Percentiles rank a stretch among this genome's conserved stretches.
phyloP scores from a whole-genome alignment of 768 basidiomycete species.

The Boletellus emodensis region DNA sequence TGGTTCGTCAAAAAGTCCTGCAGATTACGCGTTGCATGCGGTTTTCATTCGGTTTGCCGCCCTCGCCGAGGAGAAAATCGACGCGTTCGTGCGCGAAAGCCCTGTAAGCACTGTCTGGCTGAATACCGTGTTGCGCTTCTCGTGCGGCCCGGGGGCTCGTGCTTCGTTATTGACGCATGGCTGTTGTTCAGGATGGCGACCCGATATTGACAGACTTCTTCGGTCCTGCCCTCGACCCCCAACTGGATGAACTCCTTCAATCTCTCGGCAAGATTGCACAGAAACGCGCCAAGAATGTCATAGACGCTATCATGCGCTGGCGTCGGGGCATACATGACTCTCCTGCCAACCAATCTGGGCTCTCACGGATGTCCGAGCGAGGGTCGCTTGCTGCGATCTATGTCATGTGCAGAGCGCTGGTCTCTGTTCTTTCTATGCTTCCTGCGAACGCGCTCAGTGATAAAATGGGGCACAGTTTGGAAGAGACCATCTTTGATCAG shows the following conservation, averaged over 20 bases:
- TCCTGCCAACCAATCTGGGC: constrained; percentile 33
- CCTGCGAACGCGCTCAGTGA: constrained; percentile 79
- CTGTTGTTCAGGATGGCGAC: constrained; percentile 56
- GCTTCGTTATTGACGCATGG: constrained; percentile 1
- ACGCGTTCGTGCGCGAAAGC: constrained; percentile 61
- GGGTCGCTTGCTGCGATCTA: constrained; percentile 83
- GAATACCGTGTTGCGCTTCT: too few relatives aligned
- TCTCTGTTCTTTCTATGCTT: constrained; percentile 68
- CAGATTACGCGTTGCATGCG: constrained; percentile 84
- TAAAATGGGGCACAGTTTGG: constrained; percentile 71
- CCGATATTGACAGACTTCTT: constrained; percentile 62
- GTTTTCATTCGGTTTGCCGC: constrained; percentile 85
- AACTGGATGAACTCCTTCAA: constrained; percentile 81
- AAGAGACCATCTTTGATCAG: constrained; percentile 85
- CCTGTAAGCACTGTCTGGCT: constrained; percentile 46
- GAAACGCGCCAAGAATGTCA: constrained; percentile 77
- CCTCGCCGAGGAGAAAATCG: constrained; percentile 76
- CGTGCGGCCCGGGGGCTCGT: not conserved
- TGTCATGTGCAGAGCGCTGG: constrained; percentile 84
- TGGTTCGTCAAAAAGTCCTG: constrained; percentile 75
- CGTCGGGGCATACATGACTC: constrained; percentile 70
- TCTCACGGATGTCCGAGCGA: constrained; percentile 48
- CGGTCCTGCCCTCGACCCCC: constrained; percentile 66
- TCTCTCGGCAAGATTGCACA: constrained; percentile 84
- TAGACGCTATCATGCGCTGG: constrained; percentile 88